These are phyloP conservation scores for Naematelia encephala DNA, from an alignment of 768 basidiomycete genomes.

Conservation along the genomic window DNA sequence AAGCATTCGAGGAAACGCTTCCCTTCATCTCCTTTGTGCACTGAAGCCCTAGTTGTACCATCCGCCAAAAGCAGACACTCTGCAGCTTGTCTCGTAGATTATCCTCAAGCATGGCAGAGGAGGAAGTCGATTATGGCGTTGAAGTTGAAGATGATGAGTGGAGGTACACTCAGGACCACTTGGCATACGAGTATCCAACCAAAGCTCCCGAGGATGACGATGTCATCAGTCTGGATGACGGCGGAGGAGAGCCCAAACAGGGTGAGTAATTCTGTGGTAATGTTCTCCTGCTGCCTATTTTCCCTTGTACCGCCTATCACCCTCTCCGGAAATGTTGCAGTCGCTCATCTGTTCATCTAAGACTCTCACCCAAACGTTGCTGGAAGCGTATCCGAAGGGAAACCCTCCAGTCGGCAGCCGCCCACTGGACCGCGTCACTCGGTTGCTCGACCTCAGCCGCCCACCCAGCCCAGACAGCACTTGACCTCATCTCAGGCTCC, in stretches of 20 bases:
- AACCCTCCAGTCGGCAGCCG: neutral
- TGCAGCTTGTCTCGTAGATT: neutral
- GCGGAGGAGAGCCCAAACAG: slow-evolving; percentile 2
- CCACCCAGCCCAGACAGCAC: neutral
- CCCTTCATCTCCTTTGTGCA: no score
- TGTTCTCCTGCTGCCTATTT: neutral
- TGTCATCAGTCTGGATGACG: slow-evolving; percentile 10
- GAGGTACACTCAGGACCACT: neutral
- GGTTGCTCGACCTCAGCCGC: neutral
- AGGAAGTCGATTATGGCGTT: slow-evolving; percentile 21
- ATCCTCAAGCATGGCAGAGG: slow-evolving; percentile 13
- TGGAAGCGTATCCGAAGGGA: neutral
- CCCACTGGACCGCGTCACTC: slow-evolving; percentile 5
- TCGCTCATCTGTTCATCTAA: neutral
- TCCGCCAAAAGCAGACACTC: neutral
- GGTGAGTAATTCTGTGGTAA: neutral
- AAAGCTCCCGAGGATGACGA: slow-evolving; percentile 5
- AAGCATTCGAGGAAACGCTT: no score
- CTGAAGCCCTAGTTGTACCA: no score
- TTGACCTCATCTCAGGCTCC: neutral
- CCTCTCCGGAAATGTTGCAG: neutral
- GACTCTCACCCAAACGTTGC: slow-evolving; percentile 1
- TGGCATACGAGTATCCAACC: neutral
- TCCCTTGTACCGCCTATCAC: neutral
- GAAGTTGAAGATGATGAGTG: slow-evolving; percentile 9